Percentiles rank a stretch among this genome's conserved stretches.
phyloP scores from a whole-genome alignment of 768 basidiomycete genomes.

The Myochromella boudieri region DNA sequence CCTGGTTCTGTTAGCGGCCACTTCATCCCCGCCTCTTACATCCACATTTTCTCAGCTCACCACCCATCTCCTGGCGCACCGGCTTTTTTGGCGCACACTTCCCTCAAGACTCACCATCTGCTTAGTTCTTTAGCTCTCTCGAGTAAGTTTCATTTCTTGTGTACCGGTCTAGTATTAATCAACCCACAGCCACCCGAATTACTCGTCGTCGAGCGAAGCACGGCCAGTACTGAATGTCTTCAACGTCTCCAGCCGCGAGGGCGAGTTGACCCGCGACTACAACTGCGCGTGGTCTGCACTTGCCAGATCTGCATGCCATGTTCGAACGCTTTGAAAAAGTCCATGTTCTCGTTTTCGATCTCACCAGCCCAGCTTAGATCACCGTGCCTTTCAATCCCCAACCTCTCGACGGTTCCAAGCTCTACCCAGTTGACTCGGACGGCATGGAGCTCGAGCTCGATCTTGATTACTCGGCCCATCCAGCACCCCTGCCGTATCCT shows the following conservation, averaged over 20 bases:
- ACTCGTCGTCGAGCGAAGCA: constrained; percentile 54
- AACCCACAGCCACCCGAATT: constrained; percentile 29
- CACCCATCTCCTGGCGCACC: constrained; percentile 69
- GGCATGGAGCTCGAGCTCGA: constrained; percentile 84
- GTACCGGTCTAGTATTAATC: too few relatives aligned
- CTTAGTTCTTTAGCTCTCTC: constrained; percentile 57
- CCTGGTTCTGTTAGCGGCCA: too few relatives aligned
- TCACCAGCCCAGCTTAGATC: constrained; percentile 36
- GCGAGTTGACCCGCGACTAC: constrained; percentile 84
- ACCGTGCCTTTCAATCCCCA: constrained; percentile 48
- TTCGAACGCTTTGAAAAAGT: constrained; percentile 92
- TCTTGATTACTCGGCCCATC: constrained; percentile 33
- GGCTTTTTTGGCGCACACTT: constrained; percentile 66
- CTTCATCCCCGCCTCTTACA: constrained; percentile 70
- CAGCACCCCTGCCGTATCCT: constrained; percentile 23
- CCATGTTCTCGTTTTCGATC: constrained; percentile 75
- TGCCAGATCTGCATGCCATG: constrained; percentile 75
- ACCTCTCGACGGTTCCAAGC: constrained; percentile 15
- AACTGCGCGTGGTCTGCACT: constrained; percentile 81
- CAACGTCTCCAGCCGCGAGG: constrained; percentile 65
- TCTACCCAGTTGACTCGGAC: constrained; percentile 63
- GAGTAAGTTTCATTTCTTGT: constrained; percentile 65
- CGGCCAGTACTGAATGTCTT: constrained; percentile 65
- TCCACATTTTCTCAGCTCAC: constrained; percentile 68
- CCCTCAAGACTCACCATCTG: constrained; percentile 63